Evolutionary conservation across 345 rosid genomes (phyloP), one percentile per base, ranked within the genome.

Genomic region (Geranium brycei): DNA sequence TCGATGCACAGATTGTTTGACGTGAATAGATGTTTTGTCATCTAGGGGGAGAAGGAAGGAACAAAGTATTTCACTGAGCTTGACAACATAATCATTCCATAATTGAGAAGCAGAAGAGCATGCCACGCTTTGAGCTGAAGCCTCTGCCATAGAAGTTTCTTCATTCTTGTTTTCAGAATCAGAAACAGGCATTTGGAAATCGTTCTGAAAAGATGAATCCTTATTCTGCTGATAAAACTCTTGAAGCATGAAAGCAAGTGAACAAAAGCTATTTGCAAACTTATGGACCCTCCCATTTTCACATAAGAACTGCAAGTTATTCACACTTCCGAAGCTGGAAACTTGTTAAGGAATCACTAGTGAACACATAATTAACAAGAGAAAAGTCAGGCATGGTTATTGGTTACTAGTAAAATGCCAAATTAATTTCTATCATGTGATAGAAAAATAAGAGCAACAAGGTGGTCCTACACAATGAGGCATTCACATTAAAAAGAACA

Each of bases 251-350:
- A 84, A 84, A 68, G 82, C 80, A 72, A 74, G 83, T 35, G 89
- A 82, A 73, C 92, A 86, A 66, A 80, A 86, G 80, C 92, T 81
- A 71, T 86, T 86, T 28, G 92, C 87, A 70, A 86, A 84, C 75
- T 86, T 86, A 51, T 86, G 85, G 65, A 82, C 82, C 73, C 89
- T 80, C 66, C 89, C 92, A 68, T 84, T 82, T 73, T 86, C 92
- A 64, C 82, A 86, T 40, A 86, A 76, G 71, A 84, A 86, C 70
- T 82, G 92, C 81, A 86, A 70, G 75, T 79, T 86, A 77, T 73
- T 82, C 79, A 84, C 65, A 72, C 84, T 86, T 67, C 84, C 84
- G 75, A 77, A 82, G 68, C 92, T 86, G 77, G 60, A 75, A 41
- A 57, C 51, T 72, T 31, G 82, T 86, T 69, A 86, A 86, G 92